Evolutionary conservation across 176 grass and related monocot species (phyloP), one percentile per base, ranked within the genome.

Genomic region (Oryza longistaminata): DNA sequence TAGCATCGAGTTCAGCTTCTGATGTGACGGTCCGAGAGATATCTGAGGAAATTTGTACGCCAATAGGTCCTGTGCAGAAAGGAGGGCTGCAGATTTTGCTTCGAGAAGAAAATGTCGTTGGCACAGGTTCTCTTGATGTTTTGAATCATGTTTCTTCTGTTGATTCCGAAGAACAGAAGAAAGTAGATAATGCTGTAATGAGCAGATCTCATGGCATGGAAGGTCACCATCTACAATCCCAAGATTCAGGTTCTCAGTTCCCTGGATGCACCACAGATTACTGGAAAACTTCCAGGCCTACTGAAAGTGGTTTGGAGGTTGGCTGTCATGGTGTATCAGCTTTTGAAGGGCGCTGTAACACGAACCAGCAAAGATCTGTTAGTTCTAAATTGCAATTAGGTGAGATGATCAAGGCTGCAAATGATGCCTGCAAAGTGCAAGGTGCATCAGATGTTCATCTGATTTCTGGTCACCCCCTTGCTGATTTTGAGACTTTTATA

Each of bases 401-500:
- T 64, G 81, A 85, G 45, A 91, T 91, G 29, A 49, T 82, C 73
- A 25, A 76, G 40, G 78, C 77, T 62, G 73, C 58, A 78, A 73
- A 82, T 16, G 37, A 85, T 85, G 78, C 86, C 73, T 85, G 66
- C 74, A 52, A 78, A 88, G 64, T 74, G 49, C 82, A 78, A 46
- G 64, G 14, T 62, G 35, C 9, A 64, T 37, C 79, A 66, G 34
- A 49, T 81, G 64, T 61, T 74, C 71, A 55, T 44, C 14, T 84
- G 37, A 26, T 64, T 16, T 58, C 34, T 85, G 82, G 72, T 17
- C 40, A 65, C 64, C 46, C 62, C n/a, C 29, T 89, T 78, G 82
- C 90, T 25, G 68, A 85, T 43, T 82, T 88, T 70, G 86, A 88
- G 11, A 78, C 19, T 6, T 88, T 91, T 85, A 48, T 91, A 85